Evolutionary conservation across 495 filamentous ascomycete genomes (phyloP), one percentile per base, ranked within the genome.

Genomic region (Pseudoneurospora amorphoporcata): DNA sequence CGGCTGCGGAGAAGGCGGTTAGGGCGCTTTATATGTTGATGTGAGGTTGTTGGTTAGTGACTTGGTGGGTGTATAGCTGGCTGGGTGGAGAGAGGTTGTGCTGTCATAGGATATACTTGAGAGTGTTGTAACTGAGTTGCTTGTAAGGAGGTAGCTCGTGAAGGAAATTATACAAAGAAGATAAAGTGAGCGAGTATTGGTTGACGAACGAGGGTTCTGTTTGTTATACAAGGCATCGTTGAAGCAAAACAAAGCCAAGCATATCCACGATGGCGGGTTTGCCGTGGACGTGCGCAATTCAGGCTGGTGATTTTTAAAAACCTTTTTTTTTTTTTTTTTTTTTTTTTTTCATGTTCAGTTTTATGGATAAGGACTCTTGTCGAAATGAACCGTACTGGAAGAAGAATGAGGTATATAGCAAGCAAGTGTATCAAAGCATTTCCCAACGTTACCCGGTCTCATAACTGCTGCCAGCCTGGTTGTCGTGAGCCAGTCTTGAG

Each of bases 1-100:
- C 88, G 37, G 91, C 88, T n/a, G 94, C 90, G 39, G 85, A 91
- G 75, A 90, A 90, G 79, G 92, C 84, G 3, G 87, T 86, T 6
- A 83, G 86, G 75, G 88, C 81, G 42, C 76, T 92, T 72, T 86
- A 87, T 74, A 79, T 84, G 76, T 71, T 88, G 71, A 87, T 89
- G 86, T 89, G 84, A 61, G 42, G 14, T 40, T 32, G 3, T 23
- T 73, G 58, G 32, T 69, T 41, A n/a, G 61, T 72, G 35, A 19
- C 35, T 37, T 39, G n/a, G 43, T 14, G 47, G 19, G 29, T 58
- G 38, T 23, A 14, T 19, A 38, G n/a, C 4, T 12, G 39, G 10
- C 10, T 40, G 39, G 39, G 12, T 29, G 47, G 10, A 58, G 10
- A 58, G 0, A 29, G 47, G 5, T 58, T 10, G 19, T 58, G 23